phyloP scores from a whole-genome alignment of 2,329 filamentous ascomycete genomes.

The Aspergillus fischeri region DNA sequence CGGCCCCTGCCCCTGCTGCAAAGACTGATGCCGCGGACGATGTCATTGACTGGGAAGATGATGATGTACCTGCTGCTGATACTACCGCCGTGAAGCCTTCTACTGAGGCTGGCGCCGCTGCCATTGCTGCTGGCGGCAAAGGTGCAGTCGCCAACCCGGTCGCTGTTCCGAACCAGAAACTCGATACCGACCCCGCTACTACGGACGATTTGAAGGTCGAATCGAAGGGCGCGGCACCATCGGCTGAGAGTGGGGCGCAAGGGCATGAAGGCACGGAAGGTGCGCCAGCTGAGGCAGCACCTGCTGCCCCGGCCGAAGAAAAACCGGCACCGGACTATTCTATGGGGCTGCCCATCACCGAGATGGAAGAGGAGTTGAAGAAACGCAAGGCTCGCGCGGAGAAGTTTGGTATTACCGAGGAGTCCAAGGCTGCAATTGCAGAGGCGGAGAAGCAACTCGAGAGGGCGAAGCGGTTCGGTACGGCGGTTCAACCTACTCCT shows the following conservation, averaged over 20 bases:
- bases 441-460: slow-evolving; percentile 44
- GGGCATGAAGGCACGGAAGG: slow-evolving; percentile 14
- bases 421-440: slow-evolving; percentile 32
- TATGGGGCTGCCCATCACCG: slow-evolving; percentile 40
- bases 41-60: slow-evolving; percentile 45
- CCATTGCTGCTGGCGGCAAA: slow-evolving; percentile 37
- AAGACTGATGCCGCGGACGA: slow-evolving; percentile 36
- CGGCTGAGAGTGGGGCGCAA: slow-evolving; percentile 7
- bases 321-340: slow-evolving; percentile 39
- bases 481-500: slow-evolving; percentile 18
- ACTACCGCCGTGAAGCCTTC: slow-evolving; percentile 24
- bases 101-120: slow-evolving; percentile 28
- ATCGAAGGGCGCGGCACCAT: slow-evolving; percentile 17
- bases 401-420: slow-evolving; percentile 46
- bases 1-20: slow-evolving; percentile 14
- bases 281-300: slow-evolving; percentile 15
- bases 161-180: slow-evolving; percentile 38
- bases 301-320: slow-evolving; percentile 20
- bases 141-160: slow-evolving; percentile 36
- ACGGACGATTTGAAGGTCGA: slow-evolving; percentile 37
- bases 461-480: slow-evolving; percentile 46
- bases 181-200: slow-evolving; percentile 34
- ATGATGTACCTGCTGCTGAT: slow-evolving; percentile 30
- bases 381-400: slow-evolving; percentile 48
- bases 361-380: slow-evolving; percentile 43